Base-by-base conservation (phyloP, 306 rosid genomes). In the Nissolia schottii region DNA sequence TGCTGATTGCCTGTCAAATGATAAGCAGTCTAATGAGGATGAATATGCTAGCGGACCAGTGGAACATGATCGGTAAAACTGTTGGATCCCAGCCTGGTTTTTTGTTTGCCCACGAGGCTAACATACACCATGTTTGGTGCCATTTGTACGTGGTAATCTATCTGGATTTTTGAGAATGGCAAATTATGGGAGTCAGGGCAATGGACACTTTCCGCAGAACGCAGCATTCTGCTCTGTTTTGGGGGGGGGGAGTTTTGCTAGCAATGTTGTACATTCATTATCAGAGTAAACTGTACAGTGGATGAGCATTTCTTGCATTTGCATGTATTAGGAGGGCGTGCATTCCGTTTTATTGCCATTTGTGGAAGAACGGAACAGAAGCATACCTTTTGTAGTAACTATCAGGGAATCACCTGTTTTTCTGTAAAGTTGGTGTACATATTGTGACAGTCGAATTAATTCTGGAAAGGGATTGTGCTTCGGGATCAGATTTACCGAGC, bases 1-100 rank as follows among this genome's bases (percentile, higher is more conserved):
- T 61, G 99, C 99, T 15, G 96, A 92, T 82, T 78, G 90, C 77
- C 81, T 95, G 77, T 83, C 96, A 56, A 87, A 80, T 75, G 96
- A 87, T 67, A 87, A 91, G 91, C 96, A 89, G 77, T 71, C 49
- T 15, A 79, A 83, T 38, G 89, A 84, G 87, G 97, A 92, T 60
- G 62, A 71, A 34, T 78, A 74, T 75, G 81, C 91, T 74, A 67
- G 77, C 35, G 86, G 71, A 46, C 93, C 82, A 28, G 74, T 71
- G 66, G 92, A 85, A 24, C 82, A 58, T 34, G 86, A 85, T 43
- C 83, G 90, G 83, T 95, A 7, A 87, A 81, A 13, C 81, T 5
- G 45, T 74, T 61, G 69, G 25, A 23, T 55, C 66, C 40, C 46
- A 12, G 22, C 73, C 41, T 64, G 75, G 81, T 27, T 31, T 70